These are phyloP conservation scores for Przewalskia tangutica DNA, from an alignment of 257 asterid genomes.

Conservation along the genomic window DNA sequence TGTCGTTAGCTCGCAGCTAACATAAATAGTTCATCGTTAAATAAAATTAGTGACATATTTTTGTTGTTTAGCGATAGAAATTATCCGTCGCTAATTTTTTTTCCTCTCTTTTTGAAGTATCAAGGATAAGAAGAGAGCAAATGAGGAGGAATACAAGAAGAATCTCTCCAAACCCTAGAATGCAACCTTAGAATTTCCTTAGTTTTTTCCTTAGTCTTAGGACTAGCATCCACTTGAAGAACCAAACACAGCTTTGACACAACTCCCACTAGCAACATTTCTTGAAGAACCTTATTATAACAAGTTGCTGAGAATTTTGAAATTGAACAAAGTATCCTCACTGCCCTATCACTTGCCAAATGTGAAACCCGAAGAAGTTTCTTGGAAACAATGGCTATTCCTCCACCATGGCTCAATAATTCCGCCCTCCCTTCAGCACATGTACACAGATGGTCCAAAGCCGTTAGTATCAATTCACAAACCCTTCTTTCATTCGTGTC, in stretches of 20 bases:
- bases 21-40: too few species aligned
- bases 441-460: constrained; percentile 55
- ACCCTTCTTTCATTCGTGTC: constrained; percentile 33
- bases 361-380: constrained; percentile 68
- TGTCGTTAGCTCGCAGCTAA: too few species aligned
- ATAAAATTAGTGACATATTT: not conserved
- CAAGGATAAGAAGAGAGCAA: constrained; percentile 48
- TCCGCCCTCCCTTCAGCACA: constrained; percentile 80
- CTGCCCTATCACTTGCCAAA: constrained; percentile 45
- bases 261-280: constrained; percentile 67
- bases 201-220: constrained; percentile 42
- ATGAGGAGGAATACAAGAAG: constrained; percentile 50
- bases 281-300: constrained; percentile 37
- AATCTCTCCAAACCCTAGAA: constrained; percentile 65
- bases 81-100: not conserved
- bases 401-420: constrained; percentile 57
- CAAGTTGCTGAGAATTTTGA: constrained; percentile 33
- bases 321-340: constrained; percentile 42
- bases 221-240: constrained; percentile 38
- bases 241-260: constrained; percentile 67
- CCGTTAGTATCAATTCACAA: constrained; percentile 34
- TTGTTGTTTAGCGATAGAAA: not conserved
- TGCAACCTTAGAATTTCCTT: constrained; percentile 46
- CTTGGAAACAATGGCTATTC: constrained; percentile 63
- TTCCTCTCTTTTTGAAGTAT: not conserved